phyloP scores from a whole-genome alignment of 1,284 basidiomycete genomes.

The Farysia itapuensis region DNA sequence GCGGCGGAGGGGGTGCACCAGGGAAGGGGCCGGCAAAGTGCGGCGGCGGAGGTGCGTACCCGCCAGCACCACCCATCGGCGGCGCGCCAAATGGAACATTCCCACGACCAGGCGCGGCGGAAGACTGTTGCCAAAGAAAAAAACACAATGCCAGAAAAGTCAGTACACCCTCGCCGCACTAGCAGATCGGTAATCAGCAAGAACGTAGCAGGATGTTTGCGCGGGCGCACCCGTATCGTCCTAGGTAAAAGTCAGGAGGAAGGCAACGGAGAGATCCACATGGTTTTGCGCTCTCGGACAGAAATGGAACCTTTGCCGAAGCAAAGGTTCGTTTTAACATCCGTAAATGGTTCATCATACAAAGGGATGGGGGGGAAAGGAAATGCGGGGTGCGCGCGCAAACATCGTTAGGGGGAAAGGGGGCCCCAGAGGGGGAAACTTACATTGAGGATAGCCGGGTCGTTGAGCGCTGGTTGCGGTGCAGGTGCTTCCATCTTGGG shows the following conservation, averaged over 20 bases:
- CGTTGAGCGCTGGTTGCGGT: slow-evolving; percentile 33
- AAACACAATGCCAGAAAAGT: background rate
- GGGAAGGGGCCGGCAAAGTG: slow-evolving; percentile 11
- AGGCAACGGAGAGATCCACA: slow-evolving; percentile 76
- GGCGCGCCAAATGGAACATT: slow-evolving; percentile 4
- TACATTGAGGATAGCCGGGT: slow-evolving; percentile 54
- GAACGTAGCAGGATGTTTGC: too few relatives aligned
- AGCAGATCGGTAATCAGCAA: too few relatives aligned
- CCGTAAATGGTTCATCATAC: slow-evolving; percentile 64
- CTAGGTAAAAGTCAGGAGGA: slow-evolving; percentile 67
- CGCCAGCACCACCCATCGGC: slow-evolving; percentile 9
- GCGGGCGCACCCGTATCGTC: too few relatives aligned
- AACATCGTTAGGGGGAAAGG: background rate
- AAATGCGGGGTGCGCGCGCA: background rate
- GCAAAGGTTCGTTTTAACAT: slow-evolving; percentile 70
- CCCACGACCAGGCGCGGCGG: slow-evolving; percentile 3
- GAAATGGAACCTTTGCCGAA: slow-evolving; percentile 62
- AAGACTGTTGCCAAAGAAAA: slow-evolving; percentile 1
- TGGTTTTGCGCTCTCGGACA: slow-evolving; percentile 71
- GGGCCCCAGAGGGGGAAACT: slow-evolving; percentile 13
- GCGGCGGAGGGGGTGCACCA: slow-evolving; percentile 10
- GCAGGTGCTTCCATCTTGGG: slow-evolving; percentile 19
- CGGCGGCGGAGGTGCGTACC: slow-evolving; percentile 20
- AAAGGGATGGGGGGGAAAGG: background rate
- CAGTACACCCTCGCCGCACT: too few relatives aligned